Evolutionary conservation across 2,329 filamentous ascomycete species (phyloP), one percentile per base, ranked within the genome.

Genomic region (Ilyonectria destructans): DNA sequence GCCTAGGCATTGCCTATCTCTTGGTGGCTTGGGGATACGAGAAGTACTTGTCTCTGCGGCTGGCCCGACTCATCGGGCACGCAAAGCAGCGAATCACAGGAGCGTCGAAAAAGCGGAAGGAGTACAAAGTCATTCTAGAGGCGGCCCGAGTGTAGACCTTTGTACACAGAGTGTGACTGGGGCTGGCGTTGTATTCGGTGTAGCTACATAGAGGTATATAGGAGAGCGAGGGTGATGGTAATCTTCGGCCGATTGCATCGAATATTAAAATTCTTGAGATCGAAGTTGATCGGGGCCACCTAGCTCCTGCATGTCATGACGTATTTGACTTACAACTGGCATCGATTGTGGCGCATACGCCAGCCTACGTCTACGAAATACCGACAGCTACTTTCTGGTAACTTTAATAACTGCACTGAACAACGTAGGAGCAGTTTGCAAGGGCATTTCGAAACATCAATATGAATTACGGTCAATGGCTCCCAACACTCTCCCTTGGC

Each of bases 71-170:
- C 54, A 83, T 97, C 62, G 94, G 93, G 1, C 83, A 82, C 33
- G 72, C 87, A 17, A 92, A 90, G 77, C 82, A 87, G 58, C 82
- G 80, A n/a, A 62, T 94, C 79, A 82, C 88, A 73, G 80, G 88
- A 57, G 86, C 85, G 77, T 82, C 85, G 49, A 98, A 98, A 84
- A 90, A 92, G 82, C 88, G 95, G 71, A 97, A 97, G 82, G 86
- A 91, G 82, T 98, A 98, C 79, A 98, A 98, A 83, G 75, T 94
- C 21, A 91, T 98, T 33, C 78, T 87, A 57, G 92, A 96, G 77
- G 85, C 89, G 26, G 78, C 79, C 51, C 72, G 75, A 45, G 67
- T 72, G 17, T 73, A 69, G 58, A 58, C n/a, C 6, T n/a, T n/a
- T 43, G 8, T 43, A 17, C 40, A 17, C 17, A n/a, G 21, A 19